phyloP scores from a whole-genome alignment of 352 stramenopile genomes.

The Pelagophyceae sp. region DNA sequence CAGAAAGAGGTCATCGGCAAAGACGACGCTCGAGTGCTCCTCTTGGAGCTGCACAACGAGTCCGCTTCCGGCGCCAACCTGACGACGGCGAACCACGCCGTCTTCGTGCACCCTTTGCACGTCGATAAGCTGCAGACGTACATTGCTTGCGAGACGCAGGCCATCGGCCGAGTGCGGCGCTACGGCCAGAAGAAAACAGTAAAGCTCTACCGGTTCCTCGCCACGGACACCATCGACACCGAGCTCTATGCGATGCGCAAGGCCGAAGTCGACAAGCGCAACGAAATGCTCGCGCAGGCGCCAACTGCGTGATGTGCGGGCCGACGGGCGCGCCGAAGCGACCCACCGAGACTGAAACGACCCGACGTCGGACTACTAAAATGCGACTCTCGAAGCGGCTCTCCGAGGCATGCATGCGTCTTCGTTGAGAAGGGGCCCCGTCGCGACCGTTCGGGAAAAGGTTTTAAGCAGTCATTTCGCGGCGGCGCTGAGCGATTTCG shows the following conservation, averaged over 20 bases:
- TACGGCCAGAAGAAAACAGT: slow-evolving; percentile 38
- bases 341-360: no score
- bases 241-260: slow-evolving; percentile 30
- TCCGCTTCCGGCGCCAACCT: slow-evolving; percentile 35
- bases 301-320: no score
- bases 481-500: slow-evolving; percentile 9
- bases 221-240: slow-evolving; percentile 32
- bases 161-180: slow-evolving; percentile 33
- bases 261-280: background rate
- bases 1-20: slow-evolving; percentile 30
- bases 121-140: slow-evolving; percentile 31
- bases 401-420: no score
- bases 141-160: slow-evolving; percentile 38
- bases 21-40: slow-evolving; percentile 30
- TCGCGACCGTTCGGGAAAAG: no score
- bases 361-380: no score
- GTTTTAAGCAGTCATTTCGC: no score
- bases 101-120: slow-evolving; percentile 41
- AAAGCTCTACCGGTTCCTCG: slow-evolving; percentile 32
- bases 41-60: slow-evolving; percentile 40
- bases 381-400: no score
- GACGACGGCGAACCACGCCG: slow-evolving; percentile 34
- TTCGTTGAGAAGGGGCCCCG: no score
- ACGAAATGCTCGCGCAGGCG: background rate
- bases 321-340: no score